Conservation (phyloP, 805 yeast genomes). For the Spathaspora boniae region DNA sequence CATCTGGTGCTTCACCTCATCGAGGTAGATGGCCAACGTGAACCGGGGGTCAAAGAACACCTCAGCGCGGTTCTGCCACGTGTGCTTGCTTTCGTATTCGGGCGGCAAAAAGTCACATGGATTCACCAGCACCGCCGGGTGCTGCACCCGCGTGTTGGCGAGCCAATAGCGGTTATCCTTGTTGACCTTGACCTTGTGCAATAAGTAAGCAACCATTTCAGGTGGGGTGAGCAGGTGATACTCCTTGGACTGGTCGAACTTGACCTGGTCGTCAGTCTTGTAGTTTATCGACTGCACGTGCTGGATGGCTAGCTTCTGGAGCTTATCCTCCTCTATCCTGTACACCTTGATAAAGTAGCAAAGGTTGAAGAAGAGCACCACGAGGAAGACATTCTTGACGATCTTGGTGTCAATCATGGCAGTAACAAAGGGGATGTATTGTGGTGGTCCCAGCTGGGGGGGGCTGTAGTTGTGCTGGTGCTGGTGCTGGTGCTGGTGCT, state of each 20-base stretch:
- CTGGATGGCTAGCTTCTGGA: slow-evolving; percentile 13
- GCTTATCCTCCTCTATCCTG: slow-evolving; percentile 15
- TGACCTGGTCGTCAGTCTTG: slow-evolving; percentile 19
- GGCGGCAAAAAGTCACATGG: slow-evolving; percentile 17
- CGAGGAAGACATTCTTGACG: slow-evolving; percentile 16
- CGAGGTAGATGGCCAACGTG: slow-evolving; percentile 46
- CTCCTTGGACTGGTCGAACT: slow-evolving; percentile 12
- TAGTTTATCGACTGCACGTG: slow-evolving; percentile 13
- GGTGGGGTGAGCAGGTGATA: slow-evolving; percentile 16
- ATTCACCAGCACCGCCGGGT: slow-evolving; percentile 16
- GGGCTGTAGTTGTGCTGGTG: too few species aligned
- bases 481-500: too few species aligned
- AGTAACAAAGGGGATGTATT: too few species aligned
- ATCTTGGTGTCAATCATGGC: slow-evolving; percentile 15
- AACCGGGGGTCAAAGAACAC: slow-evolving; percentile 53
- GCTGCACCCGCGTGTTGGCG: slow-evolving; percentile 24
- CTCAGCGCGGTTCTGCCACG: slow-evolving; percentile 18
- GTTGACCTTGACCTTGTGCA: slow-evolving; percentile 18
- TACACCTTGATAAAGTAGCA: slow-evolving; percentile 19
- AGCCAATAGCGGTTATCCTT: slow-evolving; percentile 25
- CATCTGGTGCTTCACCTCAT: slow-evolving; percentile 29
- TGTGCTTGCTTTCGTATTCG: slow-evolving; percentile 3
- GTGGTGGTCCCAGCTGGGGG: too few species aligned
- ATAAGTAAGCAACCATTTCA: slow-evolving; percentile 17
- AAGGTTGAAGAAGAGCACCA: slow-evolving; percentile 19